Evolutionary conservation across 1,139 yeast species (phyloP).

Genomic region (Sugiyamaella neomexicana): DNA sequence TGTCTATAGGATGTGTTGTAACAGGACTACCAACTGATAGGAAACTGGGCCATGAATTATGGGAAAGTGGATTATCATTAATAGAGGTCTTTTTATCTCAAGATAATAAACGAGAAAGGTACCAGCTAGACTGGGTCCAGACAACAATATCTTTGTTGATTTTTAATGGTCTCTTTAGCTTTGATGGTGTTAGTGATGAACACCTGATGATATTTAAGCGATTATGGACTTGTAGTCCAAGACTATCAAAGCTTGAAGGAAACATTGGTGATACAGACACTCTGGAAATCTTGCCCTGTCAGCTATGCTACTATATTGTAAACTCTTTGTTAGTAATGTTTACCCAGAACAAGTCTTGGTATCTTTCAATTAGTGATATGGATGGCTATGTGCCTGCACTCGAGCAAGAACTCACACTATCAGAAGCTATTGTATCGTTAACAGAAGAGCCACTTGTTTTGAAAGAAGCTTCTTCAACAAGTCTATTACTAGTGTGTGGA

Average conservation of each 20-base stretch:
- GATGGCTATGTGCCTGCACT: conserved; percentile 12
- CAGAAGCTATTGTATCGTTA: neutral
- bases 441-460: conserved; percentile 8
- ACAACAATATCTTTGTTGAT: conserved; percentile 14
- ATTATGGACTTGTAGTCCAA: conserved; percentile 13
- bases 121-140: conserved; percentile 18
- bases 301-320: conserved; percentile 15
- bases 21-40: conserved; percentile 19
- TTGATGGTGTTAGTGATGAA: conserved; percentile 16
- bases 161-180: conserved; percentile 15
- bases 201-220: conserved; percentile 14
- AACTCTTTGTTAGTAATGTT: conserved; percentile 14
- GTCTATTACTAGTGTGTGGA: conserved; percentile 16
- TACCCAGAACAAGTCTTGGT: conserved; percentile 14
- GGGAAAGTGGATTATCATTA: conserved; percentile 19
- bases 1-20: conserved; percentile 19
- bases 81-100: conserved; percentile 17
- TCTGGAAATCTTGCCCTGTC: conserved; percentile 5
- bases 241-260: conserved; percentile 3
- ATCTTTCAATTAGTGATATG: conserved; percentile 3
- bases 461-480: conserved; percentile 11
- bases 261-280: neutral
- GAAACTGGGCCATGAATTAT: conserved; percentile 18
- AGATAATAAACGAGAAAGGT: conserved; percentile 7
- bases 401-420: conserved; percentile 4